A percentile compares a stretch with the other conserved stretches of the same genome.
Evolutionary conservation across 148 eudicot genomes (phyloP).

Genomic region (Rhododendron simsii): DNA sequence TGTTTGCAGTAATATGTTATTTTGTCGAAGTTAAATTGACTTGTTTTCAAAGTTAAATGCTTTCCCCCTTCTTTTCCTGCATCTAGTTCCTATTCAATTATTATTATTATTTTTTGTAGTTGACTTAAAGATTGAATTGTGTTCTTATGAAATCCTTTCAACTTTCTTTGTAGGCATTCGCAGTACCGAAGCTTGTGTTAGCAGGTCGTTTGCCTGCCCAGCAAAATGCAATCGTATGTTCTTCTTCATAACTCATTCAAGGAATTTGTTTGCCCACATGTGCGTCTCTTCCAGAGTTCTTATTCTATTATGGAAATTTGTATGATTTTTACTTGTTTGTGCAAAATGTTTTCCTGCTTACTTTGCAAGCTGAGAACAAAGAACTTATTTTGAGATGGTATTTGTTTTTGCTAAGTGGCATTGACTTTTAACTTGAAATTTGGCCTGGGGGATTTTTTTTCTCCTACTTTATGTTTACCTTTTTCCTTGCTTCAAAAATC

Average conservation of each 20-base stretch:
- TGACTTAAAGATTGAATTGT: not conserved
- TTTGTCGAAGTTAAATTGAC: not conserved
- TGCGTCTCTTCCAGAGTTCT: not conserved
- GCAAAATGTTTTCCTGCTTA: not conserved
- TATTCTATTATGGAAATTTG: not conserved
- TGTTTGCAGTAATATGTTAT: conserved; percentile 5
- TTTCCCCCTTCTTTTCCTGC: not conserved
- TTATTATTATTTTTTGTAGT: not conserved
- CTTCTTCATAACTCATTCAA: conserved; percentile 15
- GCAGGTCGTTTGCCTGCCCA: conserved; percentile 27
- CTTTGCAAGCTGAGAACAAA: not conserved
- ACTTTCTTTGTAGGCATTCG: conserved; percentile 59
- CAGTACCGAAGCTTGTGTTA: conserved; percentile 86
- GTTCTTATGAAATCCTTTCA: conserved; percentile 8
- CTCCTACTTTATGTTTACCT: not conserved
- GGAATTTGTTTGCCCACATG: not conserved
- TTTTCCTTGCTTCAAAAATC: not conserved
- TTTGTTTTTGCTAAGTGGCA: not conserved
- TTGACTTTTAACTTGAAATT: not conserved
- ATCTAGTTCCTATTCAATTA: not conserved
- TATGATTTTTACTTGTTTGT: not conserved
- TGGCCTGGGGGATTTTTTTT: not conserved
- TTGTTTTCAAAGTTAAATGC: not conserved
- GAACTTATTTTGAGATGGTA: not conserved
- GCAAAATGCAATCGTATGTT: not conserved